A percentile compares a stretch with the other conserved stretches of the same genome.
phyloP scores from a whole-genome alignment of 495 filamentous ascomycete species.

The Penicillium lagena region DNA sequence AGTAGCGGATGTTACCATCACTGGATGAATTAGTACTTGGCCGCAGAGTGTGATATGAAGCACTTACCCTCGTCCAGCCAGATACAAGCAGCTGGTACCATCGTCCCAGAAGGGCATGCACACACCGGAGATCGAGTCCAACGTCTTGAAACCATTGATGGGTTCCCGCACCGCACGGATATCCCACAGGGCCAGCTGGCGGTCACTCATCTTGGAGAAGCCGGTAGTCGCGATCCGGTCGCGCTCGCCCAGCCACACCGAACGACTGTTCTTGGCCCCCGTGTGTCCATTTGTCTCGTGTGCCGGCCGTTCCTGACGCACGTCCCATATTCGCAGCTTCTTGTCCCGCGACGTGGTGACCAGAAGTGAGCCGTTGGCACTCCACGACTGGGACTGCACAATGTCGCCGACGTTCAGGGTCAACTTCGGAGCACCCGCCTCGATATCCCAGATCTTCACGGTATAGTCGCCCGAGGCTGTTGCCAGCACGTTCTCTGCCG shows the following conservation, averaged over 20 bases:
- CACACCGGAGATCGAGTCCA: constrained; percentile 94
- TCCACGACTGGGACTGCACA: constrained; percentile 94
- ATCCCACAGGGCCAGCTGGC: constrained; percentile 94
- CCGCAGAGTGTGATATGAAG: not conserved
- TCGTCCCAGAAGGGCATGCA: constrained; percentile 99
- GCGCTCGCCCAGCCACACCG: constrained; percentile 94
- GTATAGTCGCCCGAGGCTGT: constrained; percentile 93
- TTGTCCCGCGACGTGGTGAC: constrained; percentile 96
- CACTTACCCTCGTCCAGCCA: constrained; percentile 91
- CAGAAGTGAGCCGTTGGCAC: constrained; percentile 79
- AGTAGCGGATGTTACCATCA: constrained; percentile 98
- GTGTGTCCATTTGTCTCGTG: constrained; percentile 81
- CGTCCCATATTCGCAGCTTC: constrained; percentile 96
- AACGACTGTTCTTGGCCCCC: constrained; percentile 93
- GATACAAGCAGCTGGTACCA: constrained; percentile 82
- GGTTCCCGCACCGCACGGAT: constrained; percentile 71
- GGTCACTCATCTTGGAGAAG: constrained; percentile 97
- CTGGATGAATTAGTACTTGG: constrained; percentile 34
- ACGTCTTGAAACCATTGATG: constrained; percentile 76
- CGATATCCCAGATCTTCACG: constrained; percentile 93
- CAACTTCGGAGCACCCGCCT: constrained; percentile 63
- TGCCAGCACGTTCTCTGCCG: constrained; percentile 91
- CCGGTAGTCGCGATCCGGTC: constrained; percentile 92
- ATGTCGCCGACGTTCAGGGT: constrained; percentile 82
- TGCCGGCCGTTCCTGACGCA: constrained; percentile 80